These are phyloP conservation scores for Royoungia palumana DNA, from an alignment of 768 basidiomycete species.

Conservation along the genomic window DNA sequence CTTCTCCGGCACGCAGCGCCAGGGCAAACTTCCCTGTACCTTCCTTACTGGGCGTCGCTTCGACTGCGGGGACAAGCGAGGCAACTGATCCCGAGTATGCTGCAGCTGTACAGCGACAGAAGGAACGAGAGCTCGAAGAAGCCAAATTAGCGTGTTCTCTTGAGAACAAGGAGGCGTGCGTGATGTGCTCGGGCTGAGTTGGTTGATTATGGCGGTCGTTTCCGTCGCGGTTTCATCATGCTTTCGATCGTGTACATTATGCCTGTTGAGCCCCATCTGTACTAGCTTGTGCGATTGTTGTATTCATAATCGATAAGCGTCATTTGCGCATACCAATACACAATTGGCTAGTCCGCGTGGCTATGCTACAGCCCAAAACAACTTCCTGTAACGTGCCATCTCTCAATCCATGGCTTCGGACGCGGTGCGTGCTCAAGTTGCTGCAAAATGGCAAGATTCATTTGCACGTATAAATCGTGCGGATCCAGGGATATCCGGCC, in stretches of 20 bases:
- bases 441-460: conserved; percentile 68
- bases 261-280: not conserved
- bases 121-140: conserved; percentile 73
- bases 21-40: conserved; percentile 33
- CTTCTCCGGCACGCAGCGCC: conserved; percentile 27
- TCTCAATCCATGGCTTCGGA: conserved; percentile 56
- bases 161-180: conserved; percentile 91
- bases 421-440: conserved; percentile 62
- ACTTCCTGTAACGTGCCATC: too few relatives aligned
- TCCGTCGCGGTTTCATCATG: not conserved
- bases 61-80: conserved; percentile 31
- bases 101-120: conserved; percentile 67
- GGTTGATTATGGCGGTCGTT: not conserved
- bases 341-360: too few relatives aligned
- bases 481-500: conserved; percentile 59
- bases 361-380: conserved; percentile 15
- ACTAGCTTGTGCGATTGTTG: conserved; percentile 15
- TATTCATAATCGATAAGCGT: conserved; percentile 16
- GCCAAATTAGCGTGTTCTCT: conserved; percentile 80
- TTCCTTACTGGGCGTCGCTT: conserved; percentile 14
- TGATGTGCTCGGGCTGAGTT: conserved; percentile 83
- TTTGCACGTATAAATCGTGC: conserved; percentile 61
- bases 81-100: conserved; percentile 67
- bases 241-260: conserved; percentile 7
- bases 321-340: too few relatives aligned